A percentile compares a stretch with the other conserved stretches of the same genome.
These are phyloP conservation scores for Zygosaccharomyces sapae DNA, from an alignment of 1,139 yeast species.

Conservation along the genomic window DNA sequence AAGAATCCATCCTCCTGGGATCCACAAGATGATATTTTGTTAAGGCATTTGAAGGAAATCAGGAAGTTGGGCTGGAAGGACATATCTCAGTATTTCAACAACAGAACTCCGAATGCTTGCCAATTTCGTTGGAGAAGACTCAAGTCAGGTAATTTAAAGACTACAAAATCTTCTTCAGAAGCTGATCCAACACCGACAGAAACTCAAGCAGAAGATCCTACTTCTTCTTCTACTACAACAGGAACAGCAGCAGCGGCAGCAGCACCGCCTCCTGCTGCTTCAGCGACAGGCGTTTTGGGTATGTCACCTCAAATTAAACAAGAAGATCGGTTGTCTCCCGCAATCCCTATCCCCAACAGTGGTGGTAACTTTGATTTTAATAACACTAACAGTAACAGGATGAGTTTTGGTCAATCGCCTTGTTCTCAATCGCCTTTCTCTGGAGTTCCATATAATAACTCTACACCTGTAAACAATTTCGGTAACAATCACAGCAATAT, in stretches of 20 bases:
- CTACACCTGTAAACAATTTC: conserved; percentile 1
- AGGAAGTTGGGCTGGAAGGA: conserved; percentile 77
- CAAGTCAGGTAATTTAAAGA: conserved; percentile 60
- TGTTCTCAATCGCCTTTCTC: conserved; percentile 13
- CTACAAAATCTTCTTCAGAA: conserved; percentile 41
- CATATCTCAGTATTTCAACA: conserved; percentile 60
- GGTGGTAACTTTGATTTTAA: background rate
- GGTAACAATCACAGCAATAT: conserved; percentile 2
- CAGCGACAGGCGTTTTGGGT: background rate
- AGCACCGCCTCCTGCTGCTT: conserved; percentile 1
- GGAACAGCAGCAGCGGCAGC: conserved; percentile 6
- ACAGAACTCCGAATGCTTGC: conserved; percentile 74
- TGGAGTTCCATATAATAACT: conserved; percentile 5
- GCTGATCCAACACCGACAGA: conserved; percentile 7
- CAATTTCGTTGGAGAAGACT: conserved; percentile 76
- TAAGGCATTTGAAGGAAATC: conserved; percentile 66
- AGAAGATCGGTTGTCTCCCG: conserved; percentile 2
- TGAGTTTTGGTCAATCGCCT: conserved; percentile 2
- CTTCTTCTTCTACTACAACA: conserved; percentile 4
- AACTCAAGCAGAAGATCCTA: background rate
- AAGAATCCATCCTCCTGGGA: conserved; percentile 70
- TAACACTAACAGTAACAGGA: background rate
- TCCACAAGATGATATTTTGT: conserved; percentile 62
- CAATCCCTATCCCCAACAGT: conserved; percentile 4
- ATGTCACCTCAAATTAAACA: background rate